Conservation (phyloP, 805 yeast genomes). For the Phaffomyces opuntiae region DNA sequence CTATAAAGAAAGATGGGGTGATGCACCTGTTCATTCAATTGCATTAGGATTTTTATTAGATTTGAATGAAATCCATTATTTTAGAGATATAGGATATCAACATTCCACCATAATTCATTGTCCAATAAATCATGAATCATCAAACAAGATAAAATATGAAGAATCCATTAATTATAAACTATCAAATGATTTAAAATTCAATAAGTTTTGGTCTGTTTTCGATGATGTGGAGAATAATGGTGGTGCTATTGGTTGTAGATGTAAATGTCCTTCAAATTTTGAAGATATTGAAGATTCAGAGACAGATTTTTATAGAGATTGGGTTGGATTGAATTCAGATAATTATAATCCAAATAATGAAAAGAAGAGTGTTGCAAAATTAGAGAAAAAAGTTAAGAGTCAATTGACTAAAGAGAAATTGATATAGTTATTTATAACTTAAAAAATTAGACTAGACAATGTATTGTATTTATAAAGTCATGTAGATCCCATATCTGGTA, state of each 20-base stretch:
- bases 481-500: too few relatives aligned
- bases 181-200: conserved; percentile 14
- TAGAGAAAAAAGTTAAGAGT: conserved; percentile 21
- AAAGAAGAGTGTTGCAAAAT: conserved; percentile 22
- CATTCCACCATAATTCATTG: conserved; percentile 82
- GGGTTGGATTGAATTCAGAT: conserved; percentile 34
- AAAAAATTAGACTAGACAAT: too few relatives aligned
- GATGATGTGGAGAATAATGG: conserved; percentile 32
- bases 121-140: conserved; percentile 52
- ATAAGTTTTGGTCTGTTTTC: conserved; percentile 20
- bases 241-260: conserved; percentile 75
- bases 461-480: too few relatives aligned
- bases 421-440: too few relatives aligned
- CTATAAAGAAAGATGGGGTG: conserved; percentile 94
- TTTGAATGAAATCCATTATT: conserved; percentile 72
- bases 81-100: conserved; percentile 85
- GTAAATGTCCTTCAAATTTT: conserved; percentile 60
- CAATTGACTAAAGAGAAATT: conserved; percentile 1
- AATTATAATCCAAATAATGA: conserved; percentile 20
- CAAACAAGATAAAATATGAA: conserved; percentile 41
- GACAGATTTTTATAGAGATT: conserved; percentile 43
- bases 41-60: conserved; percentile 75
- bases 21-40: conserved; percentile 89
- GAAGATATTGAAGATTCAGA: conserved; percentile 51
- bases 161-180: conserved; percentile 23